Percentiles rank a stretch among this genome's conserved stretches.
These are phyloP conservation scores for Rhamnella rubrinervis DNA, from an alignment of 331 rosid genomes.

Conservation along the genomic window DNA sequence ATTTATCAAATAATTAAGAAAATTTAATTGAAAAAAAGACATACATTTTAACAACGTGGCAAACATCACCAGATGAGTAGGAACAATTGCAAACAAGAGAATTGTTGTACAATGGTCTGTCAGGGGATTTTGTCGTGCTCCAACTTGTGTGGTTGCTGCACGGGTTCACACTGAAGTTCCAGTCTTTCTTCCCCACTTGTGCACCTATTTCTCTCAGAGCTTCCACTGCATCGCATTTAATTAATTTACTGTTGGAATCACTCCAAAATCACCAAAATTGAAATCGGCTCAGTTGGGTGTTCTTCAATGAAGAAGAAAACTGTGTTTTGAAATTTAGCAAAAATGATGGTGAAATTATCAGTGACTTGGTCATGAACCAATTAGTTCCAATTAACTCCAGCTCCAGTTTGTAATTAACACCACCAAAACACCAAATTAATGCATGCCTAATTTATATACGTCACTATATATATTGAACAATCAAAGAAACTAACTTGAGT, in stretches of 20 bases:
- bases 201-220: constrained; percentile 20
- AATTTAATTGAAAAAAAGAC: background rate
- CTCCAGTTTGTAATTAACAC: no score
- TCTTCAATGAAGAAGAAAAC: background rate
- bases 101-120: constrained; percentile 15
- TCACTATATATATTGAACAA: no score
- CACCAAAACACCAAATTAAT: no score
- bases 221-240: constrained; percentile 17
- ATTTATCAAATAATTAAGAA: background rate
- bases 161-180: constrained; percentile 27
- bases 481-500: no score
- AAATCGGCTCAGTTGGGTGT: no score
- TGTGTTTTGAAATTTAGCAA: background rate
- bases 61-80: constrained; percentile 6
- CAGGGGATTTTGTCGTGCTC: background rate
- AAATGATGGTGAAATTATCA: background rate
- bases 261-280: no score
- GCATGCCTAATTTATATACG: no score
- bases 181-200: constrained; percentile 26
- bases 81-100: constrained; percentile 29
- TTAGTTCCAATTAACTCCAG: no score
- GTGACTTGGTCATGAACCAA: no score
- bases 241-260: no score
- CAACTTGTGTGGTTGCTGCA: constrained; percentile 29
- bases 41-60: constrained; percentile 27